Conservation (phyloP, 2,329 filamentous ascomycete species). For the Colletotrichum australisinense region DNA sequence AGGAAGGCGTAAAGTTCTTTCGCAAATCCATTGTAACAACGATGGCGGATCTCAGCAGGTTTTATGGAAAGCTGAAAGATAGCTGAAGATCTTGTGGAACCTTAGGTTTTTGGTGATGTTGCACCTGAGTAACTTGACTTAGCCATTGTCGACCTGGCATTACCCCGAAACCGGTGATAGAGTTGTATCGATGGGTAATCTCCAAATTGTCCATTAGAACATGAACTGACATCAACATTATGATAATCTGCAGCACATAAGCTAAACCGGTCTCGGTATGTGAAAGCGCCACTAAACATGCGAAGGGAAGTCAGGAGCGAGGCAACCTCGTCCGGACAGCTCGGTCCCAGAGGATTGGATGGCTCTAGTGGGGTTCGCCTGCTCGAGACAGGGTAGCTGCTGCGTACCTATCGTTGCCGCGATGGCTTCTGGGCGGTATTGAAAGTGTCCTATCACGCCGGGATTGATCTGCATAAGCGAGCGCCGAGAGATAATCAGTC, state of each 20-base stretch:
- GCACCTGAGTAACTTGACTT: not conserved
- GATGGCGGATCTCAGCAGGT: not conserved
- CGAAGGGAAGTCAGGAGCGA: not conserved
- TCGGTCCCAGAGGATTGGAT: not conserved
- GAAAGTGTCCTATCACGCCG: not conserved
- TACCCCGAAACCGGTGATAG: slow-evolving; percentile 16
- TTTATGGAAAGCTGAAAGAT: not conserved
- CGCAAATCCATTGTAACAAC: rapidly evolving
- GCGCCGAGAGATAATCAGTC: not conserved
- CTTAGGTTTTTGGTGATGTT: not conserved
- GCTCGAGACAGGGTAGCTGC: not conserved
- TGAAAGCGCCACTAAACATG: not conserved
- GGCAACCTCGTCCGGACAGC: not conserved
- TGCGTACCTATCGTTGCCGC: not conserved
- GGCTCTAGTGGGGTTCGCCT: not conserved
- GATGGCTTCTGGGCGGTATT: not conserved
- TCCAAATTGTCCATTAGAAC: not conserved
- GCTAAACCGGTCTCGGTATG: not conserved
- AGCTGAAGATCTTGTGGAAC: not conserved
- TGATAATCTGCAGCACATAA: not conserved
- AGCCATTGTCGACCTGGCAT: not conserved
- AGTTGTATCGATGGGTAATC: not conserved
- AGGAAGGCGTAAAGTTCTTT: not conserved
- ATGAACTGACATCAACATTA: not conserved
- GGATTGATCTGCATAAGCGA: too few species aligned